A percentile compares a stretch with the other conserved stretches of the same genome.
Conservation (phyloP, 2,329 filamentous ascomycete species). For the Periconia digitata region DNA sequence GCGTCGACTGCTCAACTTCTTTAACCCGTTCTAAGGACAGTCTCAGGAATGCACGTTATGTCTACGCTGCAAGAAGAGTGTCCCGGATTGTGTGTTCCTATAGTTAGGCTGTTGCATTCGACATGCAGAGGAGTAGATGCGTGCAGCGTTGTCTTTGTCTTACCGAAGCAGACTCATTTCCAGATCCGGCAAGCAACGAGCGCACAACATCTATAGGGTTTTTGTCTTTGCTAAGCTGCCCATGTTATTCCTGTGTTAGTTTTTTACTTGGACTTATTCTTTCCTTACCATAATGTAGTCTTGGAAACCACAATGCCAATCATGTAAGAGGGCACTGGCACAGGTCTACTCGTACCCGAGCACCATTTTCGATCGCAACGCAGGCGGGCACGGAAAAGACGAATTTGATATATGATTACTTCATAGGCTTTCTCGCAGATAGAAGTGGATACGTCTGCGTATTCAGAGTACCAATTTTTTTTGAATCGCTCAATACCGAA, state of each 20-base stretch:
- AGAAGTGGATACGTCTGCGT: background rate
- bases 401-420: constrained; percentile 2
- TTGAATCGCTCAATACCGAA: background rate
- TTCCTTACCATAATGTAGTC: no score
- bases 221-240: no score
- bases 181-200: constrained; percentile 14
- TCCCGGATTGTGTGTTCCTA: background rate
- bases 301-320: no score
- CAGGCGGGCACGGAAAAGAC: background rate
- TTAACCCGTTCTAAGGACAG: constrained; percentile 1
- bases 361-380: constrained; percentile 4
- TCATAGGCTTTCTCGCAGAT: background rate
- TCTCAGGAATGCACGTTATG: constrained; percentile 13
- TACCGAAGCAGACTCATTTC: constrained; percentile 14
- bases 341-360: no score
- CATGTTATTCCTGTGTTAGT: no score
- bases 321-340: no score
- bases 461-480: background rate
- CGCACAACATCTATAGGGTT: no score
- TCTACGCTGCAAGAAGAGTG: background rate
- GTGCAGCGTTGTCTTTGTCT: constrained; percentile 16
- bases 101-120: background rate
- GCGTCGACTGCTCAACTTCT: constrained; percentile 2
- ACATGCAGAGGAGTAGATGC: constrained; percentile 17
- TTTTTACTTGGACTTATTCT: no score